Percentiles rank a stretch among this genome's conserved stretches.
Conservation (phyloP, 768 basidiomycete species). For the Sporobolomyces pararoseus region DNA sequence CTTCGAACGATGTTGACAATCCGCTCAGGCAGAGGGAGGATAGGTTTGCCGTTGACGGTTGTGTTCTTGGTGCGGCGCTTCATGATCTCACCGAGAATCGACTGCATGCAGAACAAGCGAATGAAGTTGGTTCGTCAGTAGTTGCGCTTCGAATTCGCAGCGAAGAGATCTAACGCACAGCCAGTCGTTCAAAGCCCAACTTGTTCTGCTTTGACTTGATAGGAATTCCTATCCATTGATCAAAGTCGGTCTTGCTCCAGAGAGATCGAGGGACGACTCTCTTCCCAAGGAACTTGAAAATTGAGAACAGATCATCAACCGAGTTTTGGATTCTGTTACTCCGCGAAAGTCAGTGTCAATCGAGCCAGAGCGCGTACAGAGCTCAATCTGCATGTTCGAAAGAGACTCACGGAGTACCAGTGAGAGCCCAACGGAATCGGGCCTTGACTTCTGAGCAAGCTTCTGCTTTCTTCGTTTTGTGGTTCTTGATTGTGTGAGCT, state of each 20-base stretch:
- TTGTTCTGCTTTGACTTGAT: slow-evolving; percentile 64
- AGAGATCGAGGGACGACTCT: slow-evolving; percentile 58
- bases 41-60: slow-evolving; percentile 63
- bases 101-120: slow-evolving; percentile 64
- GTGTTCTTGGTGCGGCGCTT: slow-evolving; percentile 77
- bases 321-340: slow-evolving; percentile 62
- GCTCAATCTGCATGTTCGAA: background rate
- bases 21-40: slow-evolving; percentile 75
- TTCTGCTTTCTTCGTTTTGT: slow-evolving; percentile 59
- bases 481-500: slow-evolving; percentile 90
- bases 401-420: slow-evolving; percentile 57
- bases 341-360: too few relatives aligned
- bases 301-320: slow-evolving; percentile 80
- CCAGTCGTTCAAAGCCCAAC: slow-evolving; percentile 28
- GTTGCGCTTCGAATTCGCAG: background rate
- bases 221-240: slow-evolving; percentile 69
- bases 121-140: background rate
- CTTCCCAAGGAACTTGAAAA: slow-evolving; percentile 77
- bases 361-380: background rate
- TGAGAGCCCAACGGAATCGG: slow-evolving; percentile 82
- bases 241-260: slow-evolving; percentile 69
- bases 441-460: slow-evolving; percentile 73
- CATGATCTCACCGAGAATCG: slow-evolving; percentile 81
- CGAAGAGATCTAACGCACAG: slow-evolving; percentile 2
- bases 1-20: slow-evolving; percentile 69